phyloP scores from a whole-genome alignment of 345 rosid species.

The Viola odorata region DNA sequence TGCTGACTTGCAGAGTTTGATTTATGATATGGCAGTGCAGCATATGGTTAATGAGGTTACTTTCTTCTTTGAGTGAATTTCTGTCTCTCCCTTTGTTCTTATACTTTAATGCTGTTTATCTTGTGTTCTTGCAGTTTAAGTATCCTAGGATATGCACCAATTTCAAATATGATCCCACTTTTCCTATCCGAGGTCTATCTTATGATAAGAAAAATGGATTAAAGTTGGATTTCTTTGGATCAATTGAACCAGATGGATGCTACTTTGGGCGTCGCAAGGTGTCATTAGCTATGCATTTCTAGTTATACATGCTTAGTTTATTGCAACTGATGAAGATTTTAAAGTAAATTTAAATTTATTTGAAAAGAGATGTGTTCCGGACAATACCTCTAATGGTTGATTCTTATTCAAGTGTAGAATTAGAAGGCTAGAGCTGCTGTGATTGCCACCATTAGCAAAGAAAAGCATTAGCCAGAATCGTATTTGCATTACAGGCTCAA shows the following conservation, averaged over 20 bases:
- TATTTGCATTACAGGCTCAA: no score
- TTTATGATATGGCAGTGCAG: slow-evolving; percentile 87
- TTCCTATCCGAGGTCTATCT: no score
- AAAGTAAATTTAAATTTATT: background rate
- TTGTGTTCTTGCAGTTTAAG: background rate
- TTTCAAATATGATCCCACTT: background rate
- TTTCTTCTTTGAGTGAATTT: background rate
- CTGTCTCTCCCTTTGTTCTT: background rate
- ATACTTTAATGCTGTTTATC: background rate
- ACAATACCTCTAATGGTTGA: background rate
- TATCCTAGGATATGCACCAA: background rate
- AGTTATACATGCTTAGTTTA: background rate
- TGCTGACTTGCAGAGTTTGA: slow-evolving; percentile 66
- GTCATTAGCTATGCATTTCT: slow-evolving; percentile 9
- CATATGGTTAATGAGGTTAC: slow-evolving; percentile 93
- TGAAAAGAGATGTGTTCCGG: background rate
- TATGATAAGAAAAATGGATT: slow-evolving; percentile 7
- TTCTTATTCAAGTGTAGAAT: background rate
- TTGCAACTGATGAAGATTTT: background rate
- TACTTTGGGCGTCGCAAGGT: slow-evolving; percentile 90
- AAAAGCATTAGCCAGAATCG: no score
- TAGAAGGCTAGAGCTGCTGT: no score
- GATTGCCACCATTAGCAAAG: no score
- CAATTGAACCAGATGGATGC: slow-evolving; percentile 94
- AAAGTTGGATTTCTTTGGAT: slow-evolving; percentile 97